Base-by-base conservation (phyloP, 2,329 filamentous ascomycete genomes). In the Beauveria varroae region DNA sequence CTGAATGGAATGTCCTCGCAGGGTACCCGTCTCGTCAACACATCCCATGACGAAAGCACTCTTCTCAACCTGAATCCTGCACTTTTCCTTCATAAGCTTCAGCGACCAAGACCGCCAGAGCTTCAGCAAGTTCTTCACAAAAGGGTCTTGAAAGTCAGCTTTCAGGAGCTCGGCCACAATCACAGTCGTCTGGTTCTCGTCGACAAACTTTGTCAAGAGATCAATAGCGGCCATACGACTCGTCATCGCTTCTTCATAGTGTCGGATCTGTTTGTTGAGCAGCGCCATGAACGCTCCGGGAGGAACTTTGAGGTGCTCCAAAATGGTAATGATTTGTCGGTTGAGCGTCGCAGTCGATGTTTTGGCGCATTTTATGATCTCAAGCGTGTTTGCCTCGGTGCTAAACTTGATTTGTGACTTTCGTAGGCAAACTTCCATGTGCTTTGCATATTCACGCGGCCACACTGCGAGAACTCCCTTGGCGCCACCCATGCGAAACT, bases 11-110 rank as follows among this genome's bases (percentile, higher is more conserved):
- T 96, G 86, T 0, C 95, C 95, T 63, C 85, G 81, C 9, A 99
- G 75, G 0, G 81, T 88, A 1, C 78, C 81, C 0, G 89, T 93
- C 73, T 99, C 95, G 66, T 99, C 95, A 6, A 93, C 85, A 64
- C 90, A 92, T 3, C 93, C 95, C 7, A 98, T 82, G 0, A 98
- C 80, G 69, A 96, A 96, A 0, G 92, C 93, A 1, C 93, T 92
- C 62, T 93, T 76, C 7, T 91, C 86, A 10, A 99, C 82, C 2
- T 86, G 81, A 49, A 99, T 91, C 30, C 89, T 88, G 0, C 93
- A 92, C 68, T 97, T 98, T 67, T 98, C 92, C 67, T 96, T 97
- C 20, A 99, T 81, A 14, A 89, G 83, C 69, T 96, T 96, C 66
- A 96, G 84, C 1, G 88, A 91, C 90, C 91, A 98, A 1, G 91